These are phyloP conservation scores for Stipa capillata DNA, from an alignment of 176 grass and related monocot species.

Conservation along the genomic window DNA sequence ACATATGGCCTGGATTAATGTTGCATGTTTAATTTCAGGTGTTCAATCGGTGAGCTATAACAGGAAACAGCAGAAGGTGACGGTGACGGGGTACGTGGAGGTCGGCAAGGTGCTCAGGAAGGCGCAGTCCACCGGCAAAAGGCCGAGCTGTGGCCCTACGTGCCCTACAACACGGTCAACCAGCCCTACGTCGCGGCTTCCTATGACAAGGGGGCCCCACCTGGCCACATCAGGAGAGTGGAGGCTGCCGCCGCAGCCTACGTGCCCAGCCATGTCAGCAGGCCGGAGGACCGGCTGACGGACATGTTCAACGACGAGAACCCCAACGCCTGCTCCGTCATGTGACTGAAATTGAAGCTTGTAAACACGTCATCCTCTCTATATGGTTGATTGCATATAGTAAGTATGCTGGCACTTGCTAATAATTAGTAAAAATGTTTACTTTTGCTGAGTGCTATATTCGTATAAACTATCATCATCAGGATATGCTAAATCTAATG, in stretches of 20 bases:
- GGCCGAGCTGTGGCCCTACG: slow-evolving; percentile 62
- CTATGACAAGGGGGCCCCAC: slow-evolving; percentile 54
- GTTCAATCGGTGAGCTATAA: slow-evolving; percentile 52
- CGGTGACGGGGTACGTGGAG: slow-evolving; percentile 41
- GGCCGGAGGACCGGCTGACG: slow-evolving; percentile 40
- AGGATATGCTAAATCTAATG: no score
- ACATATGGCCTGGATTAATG: background rate
- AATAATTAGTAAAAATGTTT: no score
- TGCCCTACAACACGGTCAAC: slow-evolving; percentile 39
- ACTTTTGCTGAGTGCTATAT: background rate
- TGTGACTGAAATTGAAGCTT: slow-evolving; percentile 27
- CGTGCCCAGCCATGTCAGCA: slow-evolving; percentile 4
- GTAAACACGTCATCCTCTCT: no score
- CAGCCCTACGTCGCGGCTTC: slow-evolving; percentile 39
- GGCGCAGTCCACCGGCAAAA: slow-evolving; percentile 51
- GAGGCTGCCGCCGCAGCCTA: slow-evolving; percentile 15
- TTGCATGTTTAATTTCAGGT: slow-evolving; percentile 16
- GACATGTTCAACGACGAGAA: slow-evolving; percentile 60
- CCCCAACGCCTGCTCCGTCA: slow-evolving; percentile 44
- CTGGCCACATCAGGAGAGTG: slow-evolving; percentile 42
- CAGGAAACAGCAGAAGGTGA: slow-evolving; percentile 59
- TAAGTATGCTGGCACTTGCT: no score
- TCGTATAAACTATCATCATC: background rate
- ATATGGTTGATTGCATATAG: no score
- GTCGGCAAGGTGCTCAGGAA: slow-evolving; percentile 44